Base-by-base conservation (phyloP, 2,329 filamentous ascomycete genomes). In the Fusarium nurragi region DNA sequence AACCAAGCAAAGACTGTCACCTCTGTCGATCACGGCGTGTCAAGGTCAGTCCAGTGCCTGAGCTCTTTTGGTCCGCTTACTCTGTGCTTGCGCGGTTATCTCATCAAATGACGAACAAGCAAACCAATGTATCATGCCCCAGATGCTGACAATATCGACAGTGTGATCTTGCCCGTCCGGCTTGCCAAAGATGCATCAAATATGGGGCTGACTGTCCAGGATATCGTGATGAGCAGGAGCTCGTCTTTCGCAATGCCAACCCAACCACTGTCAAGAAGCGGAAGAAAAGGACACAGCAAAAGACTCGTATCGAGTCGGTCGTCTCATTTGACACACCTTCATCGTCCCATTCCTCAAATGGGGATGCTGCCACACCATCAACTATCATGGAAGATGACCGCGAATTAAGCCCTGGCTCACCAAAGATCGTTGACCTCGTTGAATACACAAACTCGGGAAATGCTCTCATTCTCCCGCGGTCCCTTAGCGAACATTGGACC, bases 1-100 rank as follows among this genome's bases (percentile, higher is more conserved):
- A 73, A 59, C 78, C 78, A 19, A 80, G 78, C 61, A 72, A 72
- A 43, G 77, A 80, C 66, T 80, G 78, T 53, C 77, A 79, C 47
- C 72, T 80, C 36, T 80, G 78, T 60, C 77, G 78, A 30, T 65
- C 71, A 37, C 70, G 78, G 44, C 76, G 78, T 36, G 78, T 80
- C 62, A 80, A 79, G 76, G 78, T 79, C 28, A 59, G 76, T 71
- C 18, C 13, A 44, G 16, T 39, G 16, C 22, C 26, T 36, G 23
- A 34, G 32, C 32, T 18, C 32, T n/a, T 34, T n/a, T 34, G 32
- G 46, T 25, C 30, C 30, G 40, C 40, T 60, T 39, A 21, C 21
- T 40, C 12, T 19, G 16, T 56, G 56, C 48, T 51, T 40, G 47
- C 44, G 40, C 52, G 26, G 38, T 60, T 37, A 47, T 58, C 57